Conservation (phyloP, 164 flowering plant species). For the Tetracentron sinense region DNA sequence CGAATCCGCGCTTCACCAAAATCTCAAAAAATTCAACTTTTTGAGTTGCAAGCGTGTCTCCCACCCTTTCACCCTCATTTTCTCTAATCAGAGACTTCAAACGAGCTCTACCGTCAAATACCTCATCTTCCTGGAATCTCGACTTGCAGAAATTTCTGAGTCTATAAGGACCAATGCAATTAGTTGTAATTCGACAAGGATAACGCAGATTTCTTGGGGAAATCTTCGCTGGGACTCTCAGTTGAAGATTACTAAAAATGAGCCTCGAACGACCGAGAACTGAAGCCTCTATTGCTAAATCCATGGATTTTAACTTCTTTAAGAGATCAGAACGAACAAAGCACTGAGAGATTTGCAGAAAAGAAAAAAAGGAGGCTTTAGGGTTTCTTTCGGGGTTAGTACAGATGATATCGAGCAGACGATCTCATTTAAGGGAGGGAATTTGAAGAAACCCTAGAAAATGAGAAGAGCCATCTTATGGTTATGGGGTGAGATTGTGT, state of each 20-base stretch:
- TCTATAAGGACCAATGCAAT: conserved; percentile 6
- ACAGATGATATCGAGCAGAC: not conserved
- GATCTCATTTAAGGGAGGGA: no score
- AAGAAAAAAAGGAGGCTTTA: not conserved
- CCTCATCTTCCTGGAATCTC: not conserved
- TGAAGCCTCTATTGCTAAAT: conserved; percentile 31
- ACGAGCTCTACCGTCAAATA: conserved; percentile 4
- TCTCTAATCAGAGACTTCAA: conserved; percentile 4
- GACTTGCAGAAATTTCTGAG: conserved; percentile 2
- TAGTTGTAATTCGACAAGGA: conserved; percentile 11
- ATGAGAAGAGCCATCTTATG: not conserved
- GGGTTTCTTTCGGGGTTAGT: not conserved
- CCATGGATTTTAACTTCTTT: no score
- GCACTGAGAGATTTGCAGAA: not conserved
- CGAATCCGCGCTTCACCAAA: conserved; percentile 35
- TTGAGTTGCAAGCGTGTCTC: conserved; percentile 9
- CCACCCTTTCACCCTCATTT: conserved; percentile 7
- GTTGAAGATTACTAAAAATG: conserved; percentile 13
- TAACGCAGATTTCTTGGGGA: conserved; percentile 4
- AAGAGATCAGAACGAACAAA: not conserved
- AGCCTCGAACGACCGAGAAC: conserved; percentile 18
- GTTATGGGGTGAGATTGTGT: not conserved
- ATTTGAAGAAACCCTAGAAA: not conserved
- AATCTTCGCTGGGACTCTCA: conserved; percentile 12
- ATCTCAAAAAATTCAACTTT: conserved; percentile 25